These are phyloP conservation scores for thale cress (Arabidopsis thaliana) DNA, from an alignment of 345 rosid genomes.

Conservation along the genomic window DNA sequence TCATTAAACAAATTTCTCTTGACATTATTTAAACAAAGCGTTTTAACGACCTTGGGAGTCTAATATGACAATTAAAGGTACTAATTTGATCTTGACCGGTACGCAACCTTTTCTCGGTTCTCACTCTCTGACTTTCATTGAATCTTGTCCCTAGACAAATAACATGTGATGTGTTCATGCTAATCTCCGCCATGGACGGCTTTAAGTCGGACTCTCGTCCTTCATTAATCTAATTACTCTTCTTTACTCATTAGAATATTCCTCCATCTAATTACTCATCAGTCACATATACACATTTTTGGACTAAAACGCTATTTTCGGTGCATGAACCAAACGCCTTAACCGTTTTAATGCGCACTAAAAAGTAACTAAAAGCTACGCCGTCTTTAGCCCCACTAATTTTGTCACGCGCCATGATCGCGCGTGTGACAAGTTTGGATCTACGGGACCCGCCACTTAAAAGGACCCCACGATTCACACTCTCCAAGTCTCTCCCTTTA, in stretches of 20 bases:
- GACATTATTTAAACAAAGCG: constrained; percentile 2
- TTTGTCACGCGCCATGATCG: constrained; percentile 27
- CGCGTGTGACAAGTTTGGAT: constrained; percentile 27
- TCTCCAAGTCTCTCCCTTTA: constrained; percentile 14
- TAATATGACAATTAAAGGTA: constrained; percentile 14
- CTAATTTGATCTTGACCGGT: constrained; percentile 28
- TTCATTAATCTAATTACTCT: constrained; percentile 1
- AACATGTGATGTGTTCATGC: constrained; percentile 43
- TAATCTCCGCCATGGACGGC: constrained; percentile 21
- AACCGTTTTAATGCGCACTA: constrained; percentile 14
- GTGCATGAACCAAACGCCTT: constrained; percentile 10
- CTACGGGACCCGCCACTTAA: constrained; percentile 36
- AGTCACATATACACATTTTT: neutral
- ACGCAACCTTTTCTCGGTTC: constrained; percentile 36
- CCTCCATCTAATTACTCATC: constrained; percentile 35
- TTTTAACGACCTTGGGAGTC: neutral
- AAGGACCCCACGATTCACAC: constrained; percentile 41
- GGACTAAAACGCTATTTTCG: constrained; percentile 18
- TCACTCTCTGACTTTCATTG: constrained; percentile 32
- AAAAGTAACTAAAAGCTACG: neutral
- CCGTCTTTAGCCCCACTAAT: constrained; percentile 33
- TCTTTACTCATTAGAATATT: constrained; percentile 35
- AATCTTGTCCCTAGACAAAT: constrained; percentile 43
- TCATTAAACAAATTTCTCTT: neutral
- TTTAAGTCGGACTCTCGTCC: constrained; percentile 18